phyloP scores from a whole-genome alignment of 1,139 yeast genomes.

The Chernovozyma sophiae-reginae region DNA sequence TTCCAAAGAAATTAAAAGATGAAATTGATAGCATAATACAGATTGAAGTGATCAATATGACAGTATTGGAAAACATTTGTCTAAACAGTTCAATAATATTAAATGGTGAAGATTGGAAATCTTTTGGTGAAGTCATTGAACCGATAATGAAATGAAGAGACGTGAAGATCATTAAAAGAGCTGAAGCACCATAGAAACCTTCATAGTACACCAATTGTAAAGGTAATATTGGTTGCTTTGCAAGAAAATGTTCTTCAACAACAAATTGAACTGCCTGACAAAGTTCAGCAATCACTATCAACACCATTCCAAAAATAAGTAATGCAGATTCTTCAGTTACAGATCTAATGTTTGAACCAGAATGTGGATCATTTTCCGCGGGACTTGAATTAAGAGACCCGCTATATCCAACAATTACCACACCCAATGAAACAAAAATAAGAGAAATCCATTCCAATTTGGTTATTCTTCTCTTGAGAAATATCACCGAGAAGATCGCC shows the following conservation, averaged over 20 bases:
- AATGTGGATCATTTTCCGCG: too few species aligned
- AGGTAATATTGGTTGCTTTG: constrained; percentile 53
- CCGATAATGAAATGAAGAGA: constrained; percentile 43
- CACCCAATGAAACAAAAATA: constrained; percentile 58
- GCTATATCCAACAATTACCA: constrained; percentile 69
- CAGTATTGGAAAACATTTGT: constrained; percentile 42
- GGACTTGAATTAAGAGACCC: constrained; percentile 39
- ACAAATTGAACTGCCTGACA: constrained; percentile 77
- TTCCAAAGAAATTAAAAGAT: constrained; percentile 69
- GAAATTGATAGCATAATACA: constrained; percentile 72
- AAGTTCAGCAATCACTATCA: constrained; percentile 60
- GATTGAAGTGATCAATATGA: constrained; percentile 50
- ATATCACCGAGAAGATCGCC: constrained; percentile 64
- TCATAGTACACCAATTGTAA: constrained; percentile 69
- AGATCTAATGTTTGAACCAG: constrained; percentile 8
- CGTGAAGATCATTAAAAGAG: constrained; percentile 43
- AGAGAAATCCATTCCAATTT: constrained; percentile 69
- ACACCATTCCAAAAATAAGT: constrained; percentile 50
- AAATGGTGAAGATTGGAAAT: constrained; percentile 47
- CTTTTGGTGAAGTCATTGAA: constrained; percentile 20
- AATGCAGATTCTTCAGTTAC: constrained; percentile 14
- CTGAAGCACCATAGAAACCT: constrained; percentile 60
- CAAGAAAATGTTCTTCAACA: constrained; percentile 66
- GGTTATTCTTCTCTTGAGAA: constrained; percentile 53
- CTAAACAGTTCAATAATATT: constrained; percentile 50